Conservation (phyloP, 352 stramenopile species). For the Globisporangium cystogenes region DNA sequence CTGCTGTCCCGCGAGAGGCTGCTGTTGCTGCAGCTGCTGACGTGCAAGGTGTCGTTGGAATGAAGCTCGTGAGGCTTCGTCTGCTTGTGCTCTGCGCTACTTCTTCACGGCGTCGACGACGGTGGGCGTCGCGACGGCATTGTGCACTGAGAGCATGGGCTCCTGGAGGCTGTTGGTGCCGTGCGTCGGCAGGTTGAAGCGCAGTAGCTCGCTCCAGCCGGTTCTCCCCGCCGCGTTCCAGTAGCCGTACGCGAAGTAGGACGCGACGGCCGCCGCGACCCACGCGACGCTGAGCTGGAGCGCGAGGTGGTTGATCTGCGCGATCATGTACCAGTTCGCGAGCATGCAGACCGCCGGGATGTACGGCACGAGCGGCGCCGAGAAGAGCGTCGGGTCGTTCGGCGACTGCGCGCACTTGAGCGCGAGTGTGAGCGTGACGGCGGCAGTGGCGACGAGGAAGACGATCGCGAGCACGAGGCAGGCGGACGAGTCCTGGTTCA, state of each 20-base stretch:
- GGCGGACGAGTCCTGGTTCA: slow-evolving; percentile 24
- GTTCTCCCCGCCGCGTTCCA: slow-evolving; percentile 30
- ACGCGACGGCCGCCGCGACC: slow-evolving; percentile 36
- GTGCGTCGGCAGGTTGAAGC: slow-evolving; percentile 24
- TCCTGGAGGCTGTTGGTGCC: slow-evolving; percentile 17
- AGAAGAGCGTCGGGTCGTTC: slow-evolving; percentile 28
- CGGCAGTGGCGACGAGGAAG: slow-evolving; percentile 32
- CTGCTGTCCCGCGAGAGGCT: slow-evolving; percentile 1
- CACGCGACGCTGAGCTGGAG: slow-evolving; percentile 35
- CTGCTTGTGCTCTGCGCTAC: background rate
- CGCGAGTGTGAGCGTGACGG: slow-evolving; percentile 26
- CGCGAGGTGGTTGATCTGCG: slow-evolving; percentile 34
- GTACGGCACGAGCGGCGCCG: slow-evolving; percentile 52
- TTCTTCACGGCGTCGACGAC: background rate
- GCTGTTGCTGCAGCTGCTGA: background rate
- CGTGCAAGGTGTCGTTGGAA: background rate
- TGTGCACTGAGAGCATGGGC: slow-evolving; percentile 24
- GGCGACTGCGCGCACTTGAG: slow-evolving; percentile 39
- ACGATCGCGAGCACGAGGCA: slow-evolving; percentile 40
- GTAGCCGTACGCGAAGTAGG: slow-evolving; percentile 64
- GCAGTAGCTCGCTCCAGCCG: slow-evolving; percentile 35
- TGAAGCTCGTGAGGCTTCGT: background rate
- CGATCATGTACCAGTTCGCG: slow-evolving; percentile 62
- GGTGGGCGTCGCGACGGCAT: background rate
- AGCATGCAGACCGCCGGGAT: slow-evolving; percentile 47